Evolutionary conservation across 2,329 filamentous ascomycete species (phyloP), one percentile per base, ranked within the genome.

Genomic region (Cladosporium cucumerinum): DNA sequence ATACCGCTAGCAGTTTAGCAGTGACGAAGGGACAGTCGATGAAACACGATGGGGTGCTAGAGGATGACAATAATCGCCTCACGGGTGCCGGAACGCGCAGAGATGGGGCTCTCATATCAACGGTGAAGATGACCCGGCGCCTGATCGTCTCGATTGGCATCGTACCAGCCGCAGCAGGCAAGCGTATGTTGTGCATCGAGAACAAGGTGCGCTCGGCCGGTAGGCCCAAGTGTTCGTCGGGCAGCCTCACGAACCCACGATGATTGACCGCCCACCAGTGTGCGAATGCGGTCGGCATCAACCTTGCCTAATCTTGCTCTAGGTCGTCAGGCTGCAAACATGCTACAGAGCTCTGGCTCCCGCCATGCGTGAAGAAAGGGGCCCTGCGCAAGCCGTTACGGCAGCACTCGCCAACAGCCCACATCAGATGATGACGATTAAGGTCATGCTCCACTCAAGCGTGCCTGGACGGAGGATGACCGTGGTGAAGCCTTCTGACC

Each of bases 211-310:
- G 60, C 60, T 55, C 43, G 49, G 60, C 60, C 43, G 18, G 60
- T 12, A 55, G 49, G 49, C 34, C 60, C 11, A 46, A 28, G 60
- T 62, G 30, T 36, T 43, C 30, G 36, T 62, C 60, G 59, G 46
- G 59, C 48, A 61, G 59, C 46, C 59, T 55, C 60, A 55, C 26
- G 34, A 62, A 62, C 60, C 60, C 60, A 62, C 60, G 60, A 62
- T 55, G 60, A 62, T 62, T 48, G 60, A 62, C 60, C 60, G 60
- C 60, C 28, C 60, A 36, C 23, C 60, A 55, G 54, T 34, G 23
- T 62, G 32, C 60, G 49, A 36, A 51, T 30, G 43, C 23, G 34
- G 16, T 30, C 26, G 48, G 21, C 49, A 23, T 39, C 49, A 54
- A 49, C 49, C 60, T 54, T 62, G 60, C 60, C 60, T 46, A 55